Evolutionary conservation across 805 yeast genomes (phyloP).

Genomic region (Metschnikowia amazonensis): DNA sequence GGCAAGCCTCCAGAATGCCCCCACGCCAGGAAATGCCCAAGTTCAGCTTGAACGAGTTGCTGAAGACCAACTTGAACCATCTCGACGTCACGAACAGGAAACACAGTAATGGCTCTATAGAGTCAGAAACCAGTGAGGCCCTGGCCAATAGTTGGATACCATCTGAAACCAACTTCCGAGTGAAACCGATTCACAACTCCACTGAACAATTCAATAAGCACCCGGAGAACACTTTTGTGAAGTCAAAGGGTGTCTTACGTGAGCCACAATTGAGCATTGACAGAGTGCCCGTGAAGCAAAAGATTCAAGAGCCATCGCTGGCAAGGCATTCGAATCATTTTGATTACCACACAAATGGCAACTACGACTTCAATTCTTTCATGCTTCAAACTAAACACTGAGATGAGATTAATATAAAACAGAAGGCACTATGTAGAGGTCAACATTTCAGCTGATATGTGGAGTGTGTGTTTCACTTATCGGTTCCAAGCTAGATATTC

Average conservation of each 20-base stretch:
- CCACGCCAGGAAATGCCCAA: neutral
- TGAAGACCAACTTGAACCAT: slow-evolving; percentile 1
- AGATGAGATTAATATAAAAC: neutral
- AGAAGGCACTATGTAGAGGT: neutral
- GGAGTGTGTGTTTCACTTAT: slow-evolving; percentile 22
- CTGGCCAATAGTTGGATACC: slow-evolving; percentile 19
- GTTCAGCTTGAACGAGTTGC: neutral
- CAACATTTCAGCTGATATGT: neutral
- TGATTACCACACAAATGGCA: slow-evolving; percentile 30
- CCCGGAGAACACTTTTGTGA: neutral
- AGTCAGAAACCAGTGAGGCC: slow-evolving; percentile 14
- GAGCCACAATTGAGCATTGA: neutral
- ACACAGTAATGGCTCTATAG: slow-evolving; percentile 8
- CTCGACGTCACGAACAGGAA: slow-evolving; percentile 1
- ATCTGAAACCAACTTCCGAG: slow-evolving; percentile 16
- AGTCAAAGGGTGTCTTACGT: neutral
- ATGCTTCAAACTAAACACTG: slow-evolving; percentile 24
- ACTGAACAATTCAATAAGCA: neutral
- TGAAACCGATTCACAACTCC: slow-evolving; percentile 4
- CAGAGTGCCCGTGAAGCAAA: neutral
- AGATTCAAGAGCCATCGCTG: neutral
- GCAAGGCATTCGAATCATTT: slow-evolving; percentile 22
- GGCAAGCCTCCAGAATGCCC: neutral
- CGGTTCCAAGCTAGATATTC: slow-evolving; percentile 18
- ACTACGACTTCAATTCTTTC: slow-evolving; percentile 37